These are phyloP conservation scores for Alternaria sp. DNA, from an alignment of 2,329 filamentous ascomycete species.

Conservation along the genomic window DNA sequence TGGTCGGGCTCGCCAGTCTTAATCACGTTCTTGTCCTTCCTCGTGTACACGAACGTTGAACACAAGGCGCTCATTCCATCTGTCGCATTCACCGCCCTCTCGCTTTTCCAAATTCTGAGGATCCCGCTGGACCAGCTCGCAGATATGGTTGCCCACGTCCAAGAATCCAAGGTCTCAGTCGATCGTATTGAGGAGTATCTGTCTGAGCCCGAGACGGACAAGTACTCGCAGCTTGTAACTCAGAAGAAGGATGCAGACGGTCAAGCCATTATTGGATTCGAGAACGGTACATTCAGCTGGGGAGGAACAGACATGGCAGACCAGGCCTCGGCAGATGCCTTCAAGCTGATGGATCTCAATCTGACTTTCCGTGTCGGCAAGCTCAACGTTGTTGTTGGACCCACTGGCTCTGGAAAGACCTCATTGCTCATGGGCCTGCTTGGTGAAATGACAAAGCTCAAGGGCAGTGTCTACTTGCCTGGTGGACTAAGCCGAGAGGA, in stretches of 20 bases:
- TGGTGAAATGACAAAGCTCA: conserved; percentile 90
- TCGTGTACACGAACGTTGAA: conserved; percentile 90
- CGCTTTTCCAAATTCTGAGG: conserved; percentile 90
- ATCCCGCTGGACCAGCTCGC: conserved; percentile 94
- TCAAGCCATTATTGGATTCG: conserved; percentile 80
- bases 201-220: conserved; percentile 92
- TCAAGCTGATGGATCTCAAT: conserved; percentile 81
- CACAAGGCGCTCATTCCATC: conserved; percentile 89
- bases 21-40: conserved; percentile 95
- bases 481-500: conserved; percentile 87
- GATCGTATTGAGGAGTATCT: conserved; percentile 96
- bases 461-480: conserved; percentile 82
- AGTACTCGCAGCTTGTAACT: conserved; percentile 82
- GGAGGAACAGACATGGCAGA: conserved; percentile 64
- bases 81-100: conserved; percentile 93
- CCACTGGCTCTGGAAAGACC: conserved; percentile 94
- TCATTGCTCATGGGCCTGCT: conserved; percentile 94
- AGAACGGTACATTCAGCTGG: conserved; percentile 87
- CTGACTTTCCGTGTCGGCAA: conserved; percentile 83
- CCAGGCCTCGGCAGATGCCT: conserved; percentile 68
- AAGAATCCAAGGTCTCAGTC: conserved; percentile 95
- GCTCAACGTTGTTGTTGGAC: conserved; percentile 90
- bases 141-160: conserved; percentile 98
- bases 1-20: conserved; percentile 96
- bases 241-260: conserved; percentile 73